Evolutionary conservation across 2,329 filamentous ascomycete species (phyloP).

Genomic region (Diaporthe vaccinii): DNA sequence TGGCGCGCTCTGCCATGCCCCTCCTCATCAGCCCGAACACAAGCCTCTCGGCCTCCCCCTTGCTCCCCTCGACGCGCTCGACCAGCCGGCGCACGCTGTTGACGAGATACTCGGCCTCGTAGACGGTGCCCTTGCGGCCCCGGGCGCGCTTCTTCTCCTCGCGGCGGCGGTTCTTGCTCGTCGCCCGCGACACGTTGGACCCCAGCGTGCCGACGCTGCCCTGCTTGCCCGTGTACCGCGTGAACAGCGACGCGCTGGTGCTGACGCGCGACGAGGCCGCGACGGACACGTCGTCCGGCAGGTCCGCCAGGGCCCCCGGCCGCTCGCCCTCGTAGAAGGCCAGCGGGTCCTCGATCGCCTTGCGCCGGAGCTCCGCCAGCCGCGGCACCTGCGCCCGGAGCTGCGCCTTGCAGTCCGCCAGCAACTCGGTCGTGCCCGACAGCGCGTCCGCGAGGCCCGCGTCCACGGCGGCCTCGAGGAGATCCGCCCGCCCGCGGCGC

Average conservation of each 20-base stretch:
- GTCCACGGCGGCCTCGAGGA: slow-evolving; percentile 81
- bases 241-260: slow-evolving; percentile 91
- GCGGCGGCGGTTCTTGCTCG: slow-evolving; percentile 86
- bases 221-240: slow-evolving; percentile 84
- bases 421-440: slow-evolving; percentile 86
- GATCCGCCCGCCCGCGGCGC: slow-evolving; percentile 69
- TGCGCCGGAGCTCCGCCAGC: slow-evolving; percentile 83
- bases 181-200: slow-evolving; percentile 82
- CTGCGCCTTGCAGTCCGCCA: slow-evolving; percentile 93
- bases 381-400: slow-evolving; percentile 88
- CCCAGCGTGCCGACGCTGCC: slow-evolving; percentile 75
- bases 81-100: slow-evolving; percentile 87
- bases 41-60: slow-evolving; percentile 79
- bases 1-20: slow-evolving; percentile 88
- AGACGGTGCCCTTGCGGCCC: slow-evolving; percentile 96
- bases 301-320: slow-evolving; percentile 54
- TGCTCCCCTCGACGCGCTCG: slow-evolving; percentile 81
- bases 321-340: slow-evolving; percentile 89
- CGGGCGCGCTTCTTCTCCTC: slow-evolving; percentile 96
- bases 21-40: slow-evolving; percentile 83
- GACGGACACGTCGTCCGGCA: slow-evolving; percentile 90
- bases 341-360: slow-evolving; percentile 87
- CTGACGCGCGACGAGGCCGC: slow-evolving; percentile 84
- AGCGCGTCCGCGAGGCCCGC: slow-evolving; percentile 84
- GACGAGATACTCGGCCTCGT: slow-evolving; percentile 97